Base-by-base conservation (phyloP, 345 rosid genomes). In the Toxicodendron radicans region DNA sequence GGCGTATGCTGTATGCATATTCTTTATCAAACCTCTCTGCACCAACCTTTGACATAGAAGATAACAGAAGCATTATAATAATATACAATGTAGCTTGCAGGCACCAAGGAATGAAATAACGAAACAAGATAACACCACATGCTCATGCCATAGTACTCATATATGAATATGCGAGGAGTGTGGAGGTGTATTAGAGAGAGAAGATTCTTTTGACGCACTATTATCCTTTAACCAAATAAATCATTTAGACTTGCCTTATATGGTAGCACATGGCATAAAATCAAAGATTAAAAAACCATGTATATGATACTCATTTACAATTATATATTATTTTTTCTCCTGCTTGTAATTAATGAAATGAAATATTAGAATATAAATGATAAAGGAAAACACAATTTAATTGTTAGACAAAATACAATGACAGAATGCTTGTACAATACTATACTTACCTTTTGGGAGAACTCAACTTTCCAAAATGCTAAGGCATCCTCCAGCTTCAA, bases 381-480 rank as follows among this genome's bases (percentile, higher is more conserved):
- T 4, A 11, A 30, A 56, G n/a, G 58, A n/a, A 68, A 61, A 51
- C 49, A 7, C n/a, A 54, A 30, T 16, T 58, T 3, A 16, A 0
- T 32, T 35, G 46, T 12, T 30, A 46, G 52, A 57, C 35, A 60
- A n/a, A 52, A 51, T 33, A 49, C 56, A 68, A 48, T 48, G 21
- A 41, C 18, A 52, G 5, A 51, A 61, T 30, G 73, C 51, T 11
- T 54, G 20, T 16, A 3, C 27, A 48, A 73, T 57, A 63, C 32
- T 18, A 11, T 11, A 66, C 73, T 80, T 78, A 91, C 99, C 90
- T 93, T 95, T 68, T 85, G 89, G 9, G 92, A 81, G 77, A 93
- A 95, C 76, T 95, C 97, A 65, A 90, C 92, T 83, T 87, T 93
- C 99, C 99, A 93, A 74, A 95, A 91, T 33, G 99, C 91, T 62